Percentiles rank a stretch among this genome's conserved stretches.
phyloP scores from a whole-genome alignment of 2,329 filamentous ascomycete species.

The Stemphylium vesicarium region DNA sequence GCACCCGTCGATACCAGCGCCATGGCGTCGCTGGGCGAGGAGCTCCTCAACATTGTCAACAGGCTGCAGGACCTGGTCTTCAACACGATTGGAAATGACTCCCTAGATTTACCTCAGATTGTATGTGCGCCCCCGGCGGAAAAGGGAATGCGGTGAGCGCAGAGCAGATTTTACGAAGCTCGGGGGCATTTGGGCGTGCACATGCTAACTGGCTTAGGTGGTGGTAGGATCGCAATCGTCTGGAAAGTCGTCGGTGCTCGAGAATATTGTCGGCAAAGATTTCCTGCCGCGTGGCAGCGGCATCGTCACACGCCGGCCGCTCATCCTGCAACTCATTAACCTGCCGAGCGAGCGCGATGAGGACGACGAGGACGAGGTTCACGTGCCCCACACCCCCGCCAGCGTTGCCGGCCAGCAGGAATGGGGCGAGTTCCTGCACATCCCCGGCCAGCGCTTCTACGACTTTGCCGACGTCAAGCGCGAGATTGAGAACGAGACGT shows the following conservation, averaged over 20 bases:
- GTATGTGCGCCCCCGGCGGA: slow-evolving; percentile 68
- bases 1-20: slow-evolving; percentile 31
- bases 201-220: slow-evolving; percentile 65
- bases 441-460: slow-evolving; percentile 85
- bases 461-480: slow-evolving; percentile 93
- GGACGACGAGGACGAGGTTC: slow-evolving; percentile 65
- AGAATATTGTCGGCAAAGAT: slow-evolving; percentile 98
- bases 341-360: slow-evolving; percentile 77
- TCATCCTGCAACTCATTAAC: slow-evolving; percentile 98
- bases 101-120: slow-evolving; percentile 95
- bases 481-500: slow-evolving; percentile 96
- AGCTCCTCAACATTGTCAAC: slow-evolving; percentile 94
- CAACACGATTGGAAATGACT: slow-evolving; percentile 99
- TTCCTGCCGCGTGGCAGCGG: slow-evolving; percentile 95
- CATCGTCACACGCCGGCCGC: slow-evolving; percentile 90
- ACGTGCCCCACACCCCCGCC: slow-evolving; percentile 77
- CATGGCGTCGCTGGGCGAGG: slow-evolving; percentile 96
- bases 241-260: slow-evolving; percentile 96
- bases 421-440: slow-evolving; percentile 97
- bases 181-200: neutral
- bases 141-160: slow-evolving; percentile 18
- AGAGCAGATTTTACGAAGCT: slow-evolving; percentile 15
- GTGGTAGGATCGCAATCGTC: slow-evolving; percentile 98
- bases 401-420: slow-evolving; percentile 70
- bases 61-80: slow-evolving; percentile 98